A percentile compares a stretch with the other conserved stretches of the same genome.
phyloP scores from a whole-genome alignment of 192 early-diverging fungal genomes.

The Coemansia sp. region DNA sequence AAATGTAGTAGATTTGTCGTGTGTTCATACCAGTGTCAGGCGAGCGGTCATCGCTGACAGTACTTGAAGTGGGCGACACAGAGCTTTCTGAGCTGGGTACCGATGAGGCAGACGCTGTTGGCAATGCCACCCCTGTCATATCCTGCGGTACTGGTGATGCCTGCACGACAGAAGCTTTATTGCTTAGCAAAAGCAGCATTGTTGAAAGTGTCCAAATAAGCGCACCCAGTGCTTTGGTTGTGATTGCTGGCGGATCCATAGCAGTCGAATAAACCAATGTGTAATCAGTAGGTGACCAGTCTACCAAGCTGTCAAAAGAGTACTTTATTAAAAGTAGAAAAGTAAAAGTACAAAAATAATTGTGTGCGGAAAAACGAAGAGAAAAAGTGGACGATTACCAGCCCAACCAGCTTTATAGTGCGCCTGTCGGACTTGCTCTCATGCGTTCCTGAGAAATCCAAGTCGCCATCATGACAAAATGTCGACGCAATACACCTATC shows the following conservation, averaged over 20 bases:
- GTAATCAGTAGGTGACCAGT: neutral
- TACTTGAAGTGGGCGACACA: neutral
- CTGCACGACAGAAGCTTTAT: slow-evolving; percentile 4
- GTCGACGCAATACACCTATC: neutral
- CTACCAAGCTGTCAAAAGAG: neutral
- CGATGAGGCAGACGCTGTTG: neutral
- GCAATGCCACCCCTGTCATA: neutral
- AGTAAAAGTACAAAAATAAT: neutral
- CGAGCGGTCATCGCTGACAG: neutral
- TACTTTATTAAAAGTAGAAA: neutral
- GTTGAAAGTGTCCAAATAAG: neutral
- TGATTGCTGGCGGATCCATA: neutral
- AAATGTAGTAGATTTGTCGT: slow-evolving; percentile 24
- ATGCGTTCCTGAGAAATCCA: neutral
- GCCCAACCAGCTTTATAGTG: neutral
- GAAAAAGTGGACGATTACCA: slow-evolving; percentile 3
- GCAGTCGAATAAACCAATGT: neutral
- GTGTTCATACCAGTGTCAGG: neutral
- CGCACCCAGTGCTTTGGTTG: neutral
- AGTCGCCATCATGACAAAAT: too few relatives aligned
- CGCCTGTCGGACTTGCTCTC: neutral
- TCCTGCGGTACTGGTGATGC: slow-evolving; percentile 6
- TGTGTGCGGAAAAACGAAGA: slow-evolving; percentile 5
- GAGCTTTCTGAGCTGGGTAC: neutral
- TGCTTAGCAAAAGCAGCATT: neutral